These are phyloP conservation scores for Neospermospora avenae DNA, from an alignment of 2,329 filamentous ascomycete species.

Conservation along the genomic window DNA sequence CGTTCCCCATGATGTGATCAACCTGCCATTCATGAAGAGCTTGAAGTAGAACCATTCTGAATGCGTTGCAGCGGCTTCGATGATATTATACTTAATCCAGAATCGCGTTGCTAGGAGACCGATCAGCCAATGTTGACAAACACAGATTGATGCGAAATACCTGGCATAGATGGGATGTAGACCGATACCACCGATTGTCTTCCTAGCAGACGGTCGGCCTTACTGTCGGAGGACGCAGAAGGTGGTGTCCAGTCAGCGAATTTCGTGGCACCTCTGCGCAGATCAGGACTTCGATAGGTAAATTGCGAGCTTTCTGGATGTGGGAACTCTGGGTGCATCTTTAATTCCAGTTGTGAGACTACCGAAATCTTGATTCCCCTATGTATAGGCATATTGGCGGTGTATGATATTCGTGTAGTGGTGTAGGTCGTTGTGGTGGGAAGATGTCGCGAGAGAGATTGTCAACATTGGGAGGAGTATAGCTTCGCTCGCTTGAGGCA, in stretches of 20 bases:
- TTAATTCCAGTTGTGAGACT: constrained; percentile 29
- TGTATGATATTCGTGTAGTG: background rate
- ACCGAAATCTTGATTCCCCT: constrained; percentile 31
- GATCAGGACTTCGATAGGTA: constrained; percentile 29
- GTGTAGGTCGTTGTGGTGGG: background rate
- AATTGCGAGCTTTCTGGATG: constrained; percentile 51
- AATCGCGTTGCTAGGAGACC: constrained; percentile 49
- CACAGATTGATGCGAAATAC: constrained; percentile 34
- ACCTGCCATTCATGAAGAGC: constrained; percentile 51
- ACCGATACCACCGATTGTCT: constrained; percentile 46
- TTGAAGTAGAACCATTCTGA: constrained; percentile 50
- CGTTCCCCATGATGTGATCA: constrained; percentile 51
- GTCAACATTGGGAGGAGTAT: background rate
- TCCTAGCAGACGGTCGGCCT: constrained; percentile 34
- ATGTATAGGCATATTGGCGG: constrained; percentile 29
- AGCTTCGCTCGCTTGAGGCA: background rate
- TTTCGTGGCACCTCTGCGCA: constrained; percentile 11
- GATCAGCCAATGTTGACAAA: constrained; percentile 8
- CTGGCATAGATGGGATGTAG: constrained; percentile 54
- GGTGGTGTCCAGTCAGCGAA: constrained; percentile 11
- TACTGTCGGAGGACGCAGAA: constrained; percentile 23
- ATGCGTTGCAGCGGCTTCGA: constrained; percentile 30
- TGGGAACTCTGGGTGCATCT: constrained; percentile 50
- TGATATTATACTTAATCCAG: constrained; percentile 47
- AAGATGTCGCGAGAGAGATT: background rate